A percentile compares a stretch with the other conserved stretches of the same genome.
Conservation (phyloP, 1,284 basidiomycete genomes). For the Trametes versicolor region DNA sequence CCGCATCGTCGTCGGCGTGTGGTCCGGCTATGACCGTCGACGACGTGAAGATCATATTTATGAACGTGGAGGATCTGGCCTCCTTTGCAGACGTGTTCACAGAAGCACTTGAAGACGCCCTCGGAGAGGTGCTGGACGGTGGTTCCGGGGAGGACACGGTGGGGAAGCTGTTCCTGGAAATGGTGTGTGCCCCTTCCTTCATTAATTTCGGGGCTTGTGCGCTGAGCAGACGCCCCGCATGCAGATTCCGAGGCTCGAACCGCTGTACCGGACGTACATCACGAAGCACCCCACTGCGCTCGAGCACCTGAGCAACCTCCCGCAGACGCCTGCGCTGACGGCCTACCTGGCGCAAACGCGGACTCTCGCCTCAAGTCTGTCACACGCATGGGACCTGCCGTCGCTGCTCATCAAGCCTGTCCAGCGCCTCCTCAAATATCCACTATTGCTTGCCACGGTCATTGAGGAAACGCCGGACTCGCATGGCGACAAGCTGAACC, state of each 20-base stretch:
- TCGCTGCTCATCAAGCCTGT: conserved; percentile 93
- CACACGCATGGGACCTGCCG: conserved; percentile 94
- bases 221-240: conserved; percentile 11
- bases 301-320: conserved; percentile 69
- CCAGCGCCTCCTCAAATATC: conserved; percentile 93
- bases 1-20: conserved; percentile 45
- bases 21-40: conserved; percentile 74
- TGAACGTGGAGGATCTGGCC: conserved; percentile 82
- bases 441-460: conserved; percentile 84
- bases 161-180: conserved; percentile 80
- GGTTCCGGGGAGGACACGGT: conserved; percentile 75
- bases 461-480: conserved; percentile 80
- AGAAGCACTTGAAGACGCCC: conserved; percentile 63
- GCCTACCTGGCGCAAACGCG: conserved; percentile 78
- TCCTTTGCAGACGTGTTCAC: conserved; percentile 75
- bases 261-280: conserved; percentile 88
- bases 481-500: conserved; percentile 78
- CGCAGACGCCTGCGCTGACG: conserved; percentile 64
- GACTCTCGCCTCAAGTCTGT: conserved; percentile 72
- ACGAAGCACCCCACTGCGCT: conserved; percentile 85
- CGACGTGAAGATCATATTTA: conserved; percentile 81
- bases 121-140: conserved; percentile 62
- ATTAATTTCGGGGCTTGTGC: conserved; percentile 19
- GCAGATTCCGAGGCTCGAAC: conserved; percentile 81
- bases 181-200: conserved; percentile 55